Percentiles rank a stretch among this genome's conserved stretches.
phyloP scores from a whole-genome alignment of 805 yeast genomes.

The Wickerhamomyces mucosus region DNA sequence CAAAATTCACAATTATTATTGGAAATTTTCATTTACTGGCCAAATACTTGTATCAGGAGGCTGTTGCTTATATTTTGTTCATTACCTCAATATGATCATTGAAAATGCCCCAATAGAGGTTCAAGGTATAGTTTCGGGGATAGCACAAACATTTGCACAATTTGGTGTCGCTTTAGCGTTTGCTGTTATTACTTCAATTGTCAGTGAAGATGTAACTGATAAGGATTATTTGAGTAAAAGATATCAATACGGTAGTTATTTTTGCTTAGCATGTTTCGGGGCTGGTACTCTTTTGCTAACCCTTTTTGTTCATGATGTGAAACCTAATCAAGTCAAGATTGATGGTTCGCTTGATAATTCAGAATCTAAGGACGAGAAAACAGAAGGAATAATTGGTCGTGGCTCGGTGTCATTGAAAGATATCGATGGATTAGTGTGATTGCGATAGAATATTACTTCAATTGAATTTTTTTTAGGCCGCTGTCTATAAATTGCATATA shows the following conservation, averaged over 20 bases:
- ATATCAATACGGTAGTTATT: not conserved
- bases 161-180: constrained; percentile 23
- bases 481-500: no score
- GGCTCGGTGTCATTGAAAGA: no score
- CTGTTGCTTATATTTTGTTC: constrained; percentile 24
- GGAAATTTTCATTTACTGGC: constrained; percentile 22
- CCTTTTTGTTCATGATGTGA: not conserved
- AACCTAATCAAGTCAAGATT: no score
- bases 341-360: no score
- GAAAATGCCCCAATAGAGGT: constrained; percentile 26
- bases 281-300: not conserved
- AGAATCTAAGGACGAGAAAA: no score
- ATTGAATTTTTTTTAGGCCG: no score
- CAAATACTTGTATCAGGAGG: constrained; percentile 18
- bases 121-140: constrained; percentile 31
- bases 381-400: no score
- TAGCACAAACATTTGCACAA: constrained; percentile 27
- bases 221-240: not conserved
- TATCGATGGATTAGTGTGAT: no score
- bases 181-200: constrained; percentile 19
- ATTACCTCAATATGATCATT: constrained; percentile 24
- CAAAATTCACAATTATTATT: constrained; percentile 13
- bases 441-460: no score
- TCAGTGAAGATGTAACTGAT: constrained; percentile 1
- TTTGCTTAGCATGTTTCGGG: not conserved